phyloP scores from a whole-genome alignment of 192 early-diverging fungal genomes.

The Umbelopsis ramanniana region DNA sequence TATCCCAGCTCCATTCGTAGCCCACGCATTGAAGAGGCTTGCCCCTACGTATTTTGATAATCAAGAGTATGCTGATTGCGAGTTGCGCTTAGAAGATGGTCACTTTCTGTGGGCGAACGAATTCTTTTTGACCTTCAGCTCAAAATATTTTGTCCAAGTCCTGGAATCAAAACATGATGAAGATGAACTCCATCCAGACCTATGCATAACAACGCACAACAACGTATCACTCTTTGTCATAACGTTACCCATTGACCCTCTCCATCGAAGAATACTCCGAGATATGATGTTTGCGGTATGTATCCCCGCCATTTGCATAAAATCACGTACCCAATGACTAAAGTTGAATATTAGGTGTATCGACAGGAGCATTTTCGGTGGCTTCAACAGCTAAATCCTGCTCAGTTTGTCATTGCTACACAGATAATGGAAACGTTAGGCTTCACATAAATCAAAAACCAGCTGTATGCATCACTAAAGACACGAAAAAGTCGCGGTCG shows the following conservation, averaged over 20 bases:
- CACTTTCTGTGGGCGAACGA: conserved; percentile 2
- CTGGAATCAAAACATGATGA: background rate
- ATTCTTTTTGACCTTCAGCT: background rate
- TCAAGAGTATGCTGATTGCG: background rate
- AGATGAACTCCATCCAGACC: background rate
- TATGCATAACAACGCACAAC: background rate
- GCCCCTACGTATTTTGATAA: background rate
- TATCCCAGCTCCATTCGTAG: background rate
- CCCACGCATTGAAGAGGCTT: background rate
- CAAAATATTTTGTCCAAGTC: background rate
- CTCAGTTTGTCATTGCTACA: background rate
- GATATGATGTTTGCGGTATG: background rate
- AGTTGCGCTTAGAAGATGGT: background rate
- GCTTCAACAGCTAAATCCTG: background rate
- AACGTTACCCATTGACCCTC: background rate
- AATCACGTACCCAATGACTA: too few relatives aligned
- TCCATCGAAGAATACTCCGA: background rate
- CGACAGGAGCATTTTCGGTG: background rate
- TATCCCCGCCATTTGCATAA: background rate
- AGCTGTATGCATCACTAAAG: background rate
- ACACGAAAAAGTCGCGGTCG: too few relatives aligned
- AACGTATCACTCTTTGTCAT: background rate
- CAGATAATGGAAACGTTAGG: background rate
- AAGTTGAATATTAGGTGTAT: background rate
- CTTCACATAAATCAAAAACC: background rate